Evolutionary conservation across 768 basidiomycete genomes (phyloP).

Genomic region (Crassisporium funariophilum): DNA sequence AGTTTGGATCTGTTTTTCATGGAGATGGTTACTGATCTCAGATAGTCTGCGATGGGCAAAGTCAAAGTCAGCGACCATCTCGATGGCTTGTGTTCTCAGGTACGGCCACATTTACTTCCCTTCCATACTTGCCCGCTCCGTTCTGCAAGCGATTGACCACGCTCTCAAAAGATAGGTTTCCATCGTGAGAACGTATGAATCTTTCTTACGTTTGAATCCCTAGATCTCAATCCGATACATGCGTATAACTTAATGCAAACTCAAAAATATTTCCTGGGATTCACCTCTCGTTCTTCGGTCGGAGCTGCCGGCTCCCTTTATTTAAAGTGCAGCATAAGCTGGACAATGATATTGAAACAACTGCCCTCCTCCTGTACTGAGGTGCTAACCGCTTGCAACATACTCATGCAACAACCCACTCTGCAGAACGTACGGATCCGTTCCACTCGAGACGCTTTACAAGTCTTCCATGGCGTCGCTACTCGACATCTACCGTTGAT

Average conservation of each 20-base stretch:
- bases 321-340: slow-evolving; percentile 29
- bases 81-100: slow-evolving; percentile 35
- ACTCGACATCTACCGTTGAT: slow-evolving; percentile 70
- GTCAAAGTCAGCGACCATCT: slow-evolving; percentile 39
- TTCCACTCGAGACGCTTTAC: slow-evolving; percentile 77
- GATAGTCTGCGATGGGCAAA: slow-evolving; percentile 40
- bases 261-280: slow-evolving; percentile 51
- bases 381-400: slow-evolving; percentile 13
- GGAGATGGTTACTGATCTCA: slow-evolving; percentile 38
- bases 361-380: slow-evolving; percentile 20
- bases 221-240: slow-evolving; percentile 42
- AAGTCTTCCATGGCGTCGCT: slow-evolving; percentile 80
- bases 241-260: slow-evolving; percentile 63
- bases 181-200: slow-evolving; percentile 38
- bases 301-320: slow-evolving; percentile 33
- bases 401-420: slow-evolving; percentile 72
- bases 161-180: slow-evolving; percentile 31
- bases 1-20: slow-evolving; percentile 30
- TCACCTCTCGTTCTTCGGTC: slow-evolving; percentile 38
- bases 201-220: slow-evolving; percentile 45
- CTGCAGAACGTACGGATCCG: slow-evolving; percentile 76
- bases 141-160: slow-evolving; percentile 40
- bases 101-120: slow-evolving; percentile 34
- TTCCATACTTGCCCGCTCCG: slow-evolving; percentile 39
- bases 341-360: slow-evolving; percentile 14